Base-by-base conservation (phyloP, 1,284 basidiomycete genomes). In the Puccinia triticina region DNA sequence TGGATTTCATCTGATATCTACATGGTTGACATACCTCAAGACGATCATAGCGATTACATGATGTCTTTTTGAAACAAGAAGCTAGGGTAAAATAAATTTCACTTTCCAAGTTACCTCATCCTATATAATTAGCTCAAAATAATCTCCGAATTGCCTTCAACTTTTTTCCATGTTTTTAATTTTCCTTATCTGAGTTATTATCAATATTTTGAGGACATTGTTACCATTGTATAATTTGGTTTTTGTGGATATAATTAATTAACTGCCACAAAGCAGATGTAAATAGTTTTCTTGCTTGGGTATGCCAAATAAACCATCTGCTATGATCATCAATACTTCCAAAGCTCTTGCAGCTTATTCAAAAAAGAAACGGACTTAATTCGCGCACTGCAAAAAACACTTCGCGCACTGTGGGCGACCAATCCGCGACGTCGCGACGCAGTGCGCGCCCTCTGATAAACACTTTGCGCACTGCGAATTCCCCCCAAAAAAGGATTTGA, bases 1-100 rank as follows among this genome's bases (percentile, higher is more conserved):
- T 66, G 61, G 61, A 18, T 40, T 66, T 16, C 61, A 29, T 40
- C 32, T 11, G 61, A 66, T 11, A 66, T 66, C 16, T 66, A 66
- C n/a, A 66, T 66, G 61, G 61, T 66, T 34, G 61, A 66, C 61
- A 16, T 66, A 66, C 34, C 34, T 34, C 34, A 40, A 66, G 34
- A 66, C 61, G 34, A 66, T 37, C 4, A 7, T 7, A 23, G 61
- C 61, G 61, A 66, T 40, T 21, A 66, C 18, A 66, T 16, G 2
- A 66, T 66, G 61, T 66, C 61, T 10, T 34, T 40, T 23, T 66
- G 14, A 40, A 66, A 40, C 12, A 16, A 32, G 14, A 8, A 10
- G 8, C 2, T 34, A 66, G 34, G 23, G 16, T 16, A 18, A 26
- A 61, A 32, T 26, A 61, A 61, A 29, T 29, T 23, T 29, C 29